Base-by-base conservation (phyloP, 2,329 filamentous ascomycete genomes). In the Hypoxylon sp. region DNA sequence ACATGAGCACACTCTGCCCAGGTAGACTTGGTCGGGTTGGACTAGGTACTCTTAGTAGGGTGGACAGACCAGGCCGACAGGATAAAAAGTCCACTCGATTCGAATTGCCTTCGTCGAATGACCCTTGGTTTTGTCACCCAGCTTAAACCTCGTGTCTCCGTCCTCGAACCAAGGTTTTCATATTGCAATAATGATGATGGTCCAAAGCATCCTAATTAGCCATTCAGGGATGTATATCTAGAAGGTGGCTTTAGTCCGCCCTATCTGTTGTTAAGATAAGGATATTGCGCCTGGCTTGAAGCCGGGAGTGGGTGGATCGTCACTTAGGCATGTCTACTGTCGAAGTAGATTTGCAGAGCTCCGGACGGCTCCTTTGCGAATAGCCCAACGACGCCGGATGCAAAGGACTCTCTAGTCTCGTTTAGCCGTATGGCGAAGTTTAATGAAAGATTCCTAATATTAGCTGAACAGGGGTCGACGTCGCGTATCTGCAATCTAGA, bases 401-500 rank as follows among this genome's bases (percentile, higher is more conserved):
- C 13, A 56, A 23, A 25, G 14, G 41, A 36, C 49, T 49, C 5
- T 48, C 45, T 55, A 25, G 53, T 64, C 55, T 55, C 51, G 30
- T 58, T 19, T 50, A 49, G 46, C 46, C 13, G n/a, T 60, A 25
- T 58, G 25, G 49, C 34, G 38, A 55, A 28, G 52, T 11, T 36
- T 48, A 46, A 45, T 21, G 36, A 56, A 30, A 36, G 52, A 53
- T n/a, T 49, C 36, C 43, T 51, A 38, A 65, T 59, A 58, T 62
- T 63, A 51, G 53, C 9, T 43, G 23, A 55, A 46, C 56, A 63
- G 51, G 51, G 67, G 56, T 69, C 32, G 64, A 48, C 48, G 56
- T 68, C 53, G 63, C 65, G 68, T 68, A 73, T 70, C 65, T 73
- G 59, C 57, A 68, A 70, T 72, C 65, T 65, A 62, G 58, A 62